Evolutionary conservation across 2,329 filamentous ascomycete genomes (phyloP).

Genomic region (Sporothrix variecibatus): DNA sequence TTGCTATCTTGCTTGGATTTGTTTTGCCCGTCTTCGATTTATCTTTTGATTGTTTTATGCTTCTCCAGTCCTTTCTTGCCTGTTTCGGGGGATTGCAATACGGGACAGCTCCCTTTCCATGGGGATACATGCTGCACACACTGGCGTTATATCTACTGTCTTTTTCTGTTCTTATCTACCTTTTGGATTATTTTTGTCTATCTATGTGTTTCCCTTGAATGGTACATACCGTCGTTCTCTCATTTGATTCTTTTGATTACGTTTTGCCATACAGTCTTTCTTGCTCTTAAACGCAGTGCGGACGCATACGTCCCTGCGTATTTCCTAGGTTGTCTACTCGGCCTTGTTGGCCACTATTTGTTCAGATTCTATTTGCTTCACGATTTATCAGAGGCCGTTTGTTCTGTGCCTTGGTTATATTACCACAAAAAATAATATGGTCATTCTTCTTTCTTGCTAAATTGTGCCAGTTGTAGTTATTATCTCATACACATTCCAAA

Average conservation of each 20-base stretch:
- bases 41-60: neutral
- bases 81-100: neutral
- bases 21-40: neutral
- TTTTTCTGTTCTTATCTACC: neutral
- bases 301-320: neutral
- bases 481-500: no score
- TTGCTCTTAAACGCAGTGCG: neutral
- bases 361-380: neutral
- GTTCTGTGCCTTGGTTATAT: neutral
- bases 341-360: neutral
- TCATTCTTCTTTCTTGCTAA: neutral
- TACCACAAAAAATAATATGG: neutral
- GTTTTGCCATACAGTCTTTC: neutral
- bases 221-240: neutral
- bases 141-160: neutral
- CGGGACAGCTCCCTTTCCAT: neutral
- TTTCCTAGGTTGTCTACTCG: neutral
- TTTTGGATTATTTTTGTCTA: neutral
- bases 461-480: neutral
- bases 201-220: neutral
- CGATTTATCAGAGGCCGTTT: neutral
- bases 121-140: neutral
- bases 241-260: neutral
- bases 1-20: neutral
- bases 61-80: neutral